Evolutionary conservation across 306 rosid genomes (phyloP), one percentile per base, ranked within the genome.

Genomic region (Gastrolobium villosum): DNA sequence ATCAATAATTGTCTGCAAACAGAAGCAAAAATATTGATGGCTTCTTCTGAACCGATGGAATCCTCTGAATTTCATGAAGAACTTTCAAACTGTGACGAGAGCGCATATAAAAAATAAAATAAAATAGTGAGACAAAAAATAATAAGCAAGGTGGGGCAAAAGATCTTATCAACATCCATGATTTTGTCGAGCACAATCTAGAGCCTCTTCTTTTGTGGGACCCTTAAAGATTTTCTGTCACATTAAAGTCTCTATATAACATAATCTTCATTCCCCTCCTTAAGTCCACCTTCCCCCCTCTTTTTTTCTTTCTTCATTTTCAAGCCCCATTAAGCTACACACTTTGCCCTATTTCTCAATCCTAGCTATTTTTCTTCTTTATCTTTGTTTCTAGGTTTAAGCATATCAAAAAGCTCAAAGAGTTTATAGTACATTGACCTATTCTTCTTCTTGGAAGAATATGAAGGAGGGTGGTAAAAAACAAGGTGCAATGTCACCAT

Each of bases 381-480:
- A 10, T 54, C 10, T 14, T 10, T n/a, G n/a, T 41, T 63, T 72
- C 9, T 7, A 57, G 54, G 66, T 40, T 34, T 48, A n/a, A 60
- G 14, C 1, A 56, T 43, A n/a, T 50, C 14, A 20, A 36, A 49
- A 30, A 61, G 4, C 31, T 46, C 37, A 44, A 34, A 62, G 59
- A 36, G 60, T 13, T 46, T 69, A 26, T 60, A 40, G 6, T 6
- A 31, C 44, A 66, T 74, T 45, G 53, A 72, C 32, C 34, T 55
- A n/a, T n/a, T 61, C 34, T 67, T 39, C 7, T 7, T 10, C n/a
- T n/a, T 35, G 50, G 57, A 40, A 69, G 56, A 79, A 87, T 0
- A 82, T 95, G 99, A 89, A 90, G 77, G 96, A 89, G 79, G 76
- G 87, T 72, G 90, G 99, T 0, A 86, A 97, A 84, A 95, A 92